phyloP scores from a whole-genome alignment of 768 basidiomycete genomes.

The Pisolithus marmoratus region DNA sequence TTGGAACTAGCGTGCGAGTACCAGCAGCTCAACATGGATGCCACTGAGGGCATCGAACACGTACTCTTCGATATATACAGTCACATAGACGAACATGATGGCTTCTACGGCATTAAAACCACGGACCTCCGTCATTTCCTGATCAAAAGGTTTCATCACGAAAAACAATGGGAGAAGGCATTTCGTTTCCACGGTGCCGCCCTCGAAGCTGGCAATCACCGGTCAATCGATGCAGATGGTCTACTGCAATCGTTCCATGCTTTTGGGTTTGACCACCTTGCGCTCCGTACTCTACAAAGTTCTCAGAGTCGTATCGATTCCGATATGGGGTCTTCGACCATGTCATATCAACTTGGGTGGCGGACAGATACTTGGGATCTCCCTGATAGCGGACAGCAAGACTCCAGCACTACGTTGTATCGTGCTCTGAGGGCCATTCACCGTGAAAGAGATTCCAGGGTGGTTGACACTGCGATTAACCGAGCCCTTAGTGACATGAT shows the following conservation, averaged over 20 bases:
- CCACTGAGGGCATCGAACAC: slow-evolving; percentile 44
- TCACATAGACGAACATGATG: slow-evolving; percentile 95
- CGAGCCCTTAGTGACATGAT: slow-evolving; percentile 54
- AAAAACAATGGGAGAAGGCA: slow-evolving; percentile 88
- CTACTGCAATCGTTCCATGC: slow-evolving; percentile 78
- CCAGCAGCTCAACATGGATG: slow-evolving; percentile 21
- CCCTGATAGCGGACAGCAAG: slow-evolving; percentile 49
- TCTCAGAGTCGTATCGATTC: slow-evolving; percentile 29
- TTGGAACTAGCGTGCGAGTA: slow-evolving; percentile 72
- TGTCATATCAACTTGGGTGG: slow-evolving; percentile 86
- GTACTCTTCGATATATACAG: slow-evolving; percentile 89
- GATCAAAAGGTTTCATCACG: slow-evolving; percentile 84
- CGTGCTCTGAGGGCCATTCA: slow-evolving; percentile 76
- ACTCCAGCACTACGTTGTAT: slow-evolving; percentile 62
- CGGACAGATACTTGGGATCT: slow-evolving; percentile 94
- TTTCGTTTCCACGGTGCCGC: slow-evolving; percentile 86
- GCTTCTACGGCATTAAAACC: slow-evolving; percentile 91
- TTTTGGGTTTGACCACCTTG: slow-evolving; percentile 88
- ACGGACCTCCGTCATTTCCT: slow-evolving; percentile 74
- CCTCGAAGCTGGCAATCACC: slow-evolving; percentile 53
- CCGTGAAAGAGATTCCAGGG: slow-evolving; percentile 57
- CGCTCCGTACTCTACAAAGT: slow-evolving; percentile 57
- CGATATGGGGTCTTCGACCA: slow-evolving; percentile 32
- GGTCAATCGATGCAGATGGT: slow-evolving; percentile 47
- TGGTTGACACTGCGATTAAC: slow-evolving; percentile 46